A percentile compares a stretch with the other conserved stretches of the same genome.
phyloP scores from a whole-genome alignment of 257 asterid genomes.

The Salvia rosmarinus region DNA sequence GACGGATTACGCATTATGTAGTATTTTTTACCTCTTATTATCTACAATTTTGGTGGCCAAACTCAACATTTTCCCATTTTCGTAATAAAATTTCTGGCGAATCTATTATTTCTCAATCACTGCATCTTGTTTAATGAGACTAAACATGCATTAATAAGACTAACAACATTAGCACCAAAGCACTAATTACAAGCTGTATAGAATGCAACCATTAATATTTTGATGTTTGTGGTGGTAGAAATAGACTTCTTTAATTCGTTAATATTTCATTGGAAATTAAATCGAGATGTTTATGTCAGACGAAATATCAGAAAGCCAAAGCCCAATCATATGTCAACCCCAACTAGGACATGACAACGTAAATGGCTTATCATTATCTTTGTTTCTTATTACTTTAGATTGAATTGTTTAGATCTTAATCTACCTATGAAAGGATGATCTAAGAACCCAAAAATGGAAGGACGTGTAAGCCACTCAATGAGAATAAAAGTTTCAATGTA shows the following conservation, averaged over 20 bases:
- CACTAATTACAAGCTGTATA: conserved; percentile 8
- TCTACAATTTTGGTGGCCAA: background rate
- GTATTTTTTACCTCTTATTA: background rate
- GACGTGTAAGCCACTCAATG: conserved; percentile 2
- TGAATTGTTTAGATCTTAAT: background rate
- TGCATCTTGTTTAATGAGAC: background rate
- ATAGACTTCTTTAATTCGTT: background rate
- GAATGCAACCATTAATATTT: background rate
- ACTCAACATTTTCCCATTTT: background rate
- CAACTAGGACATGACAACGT: background rate
- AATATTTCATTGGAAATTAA: background rate
- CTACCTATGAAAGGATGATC: background rate
- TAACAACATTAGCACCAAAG: background rate
- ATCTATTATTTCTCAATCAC: background rate
- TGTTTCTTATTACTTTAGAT: background rate
- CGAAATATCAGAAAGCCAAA: no score
- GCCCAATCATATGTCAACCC: no score
- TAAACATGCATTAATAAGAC: background rate
- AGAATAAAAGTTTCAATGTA: background rate
- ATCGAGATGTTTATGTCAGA: no score
- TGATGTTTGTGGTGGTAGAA: background rate
- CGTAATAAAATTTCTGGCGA: background rate
- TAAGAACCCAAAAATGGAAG: conserved; percentile 3
- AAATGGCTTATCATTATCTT: background rate
- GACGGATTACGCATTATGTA: background rate